Evolutionary conservation across 2,329 filamentous ascomycete genomes (phyloP), one percentile per base, ranked within the genome.

Genomic region (Botryotinia convoluta): DNA sequence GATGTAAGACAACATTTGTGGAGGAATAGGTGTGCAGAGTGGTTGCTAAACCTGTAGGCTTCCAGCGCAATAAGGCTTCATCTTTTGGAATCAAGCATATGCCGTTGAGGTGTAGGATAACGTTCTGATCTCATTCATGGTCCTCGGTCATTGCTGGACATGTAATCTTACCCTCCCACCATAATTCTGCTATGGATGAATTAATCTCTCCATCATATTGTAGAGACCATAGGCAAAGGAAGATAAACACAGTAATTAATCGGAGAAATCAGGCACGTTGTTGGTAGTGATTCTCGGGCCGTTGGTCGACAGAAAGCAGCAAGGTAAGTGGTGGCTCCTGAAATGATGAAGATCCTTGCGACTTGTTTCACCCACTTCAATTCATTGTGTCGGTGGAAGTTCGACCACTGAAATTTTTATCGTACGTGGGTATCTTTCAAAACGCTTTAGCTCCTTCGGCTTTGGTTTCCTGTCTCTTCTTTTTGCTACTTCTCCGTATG

Each of bases 21-120:
- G 14, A 63, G 7, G 26, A n/a, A 3, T 1, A 16, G 26, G 2
- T 16, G 20, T 20, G 8, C 3, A 0, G 0, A 35, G 29, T 20
- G 29, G 16, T 65, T 22, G 1, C 45, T 26, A 3, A 8, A 18
- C 9, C 3, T 18, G 3, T 20, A 16, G 60, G 6, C 26, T 4
- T 29, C 20, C 20, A 48, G 6, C 1, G 26, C 4, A 65, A 0
- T 26, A 16, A 20, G 29, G 12, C 3, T 16, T 35, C 3, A 26
- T 14, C 8, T 3, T 35, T n/a, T 29, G n/a, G 8, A 16, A 14
- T 65, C 29, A 8, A 16, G 10, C 29, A 26, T 14, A 10, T 48
- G 10, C 26, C 26, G 29, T 64, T 35, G 20, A 35, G 10, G 32
- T 35, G 22, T 26, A 26, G 5, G 26, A 10, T 35, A 4, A 8